Evolutionary conservation across 305 asterid species (phyloP), one percentile per base, ranked within the genome.

Genomic region (Fraxinus albicans): DNA sequence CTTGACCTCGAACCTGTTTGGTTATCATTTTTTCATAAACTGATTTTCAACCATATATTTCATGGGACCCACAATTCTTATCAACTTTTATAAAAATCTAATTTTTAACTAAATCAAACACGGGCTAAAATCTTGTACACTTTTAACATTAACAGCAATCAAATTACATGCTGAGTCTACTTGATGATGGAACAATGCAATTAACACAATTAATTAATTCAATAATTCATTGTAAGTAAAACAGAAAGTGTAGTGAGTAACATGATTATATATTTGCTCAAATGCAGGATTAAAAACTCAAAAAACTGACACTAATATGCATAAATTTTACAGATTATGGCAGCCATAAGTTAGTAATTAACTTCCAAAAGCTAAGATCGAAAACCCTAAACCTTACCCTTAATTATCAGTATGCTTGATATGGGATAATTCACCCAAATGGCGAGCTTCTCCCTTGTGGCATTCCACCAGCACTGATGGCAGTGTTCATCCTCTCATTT

Each of bases 361-460:
- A 23, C 34, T 23, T 3, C 13, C 12, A 25, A 63, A 25, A 8
- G 72, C 72, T 63, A 23, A 63, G 31, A 8, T 63, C 31, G n/a
- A 67, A 67, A 67, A 27, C 74, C 74, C 74, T 67, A 67, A 67
- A 10, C 1, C 74, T 67, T 25, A 67, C 74, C 8, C 74, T 67
- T 67, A 67, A 65, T 58, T 58, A 8, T 63, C 79, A 10, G 63
- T 23, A 44, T 76, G 10, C 31, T 10, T 12, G 60, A 35, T 33
- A 35, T 19, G 58, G n/a, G 8, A 7, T 76, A 40, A n/a, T 80
- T 89, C 91, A 92, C 82, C 94, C 94, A 38, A 88, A 91, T 2
- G 96, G 91, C 74, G 97, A 90, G 87, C 85, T 90, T 86, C 96
- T 83, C 10, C 91, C 91, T 38, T 86, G 91, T 35, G 82, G 73